Evolutionary conservation across 2,329 filamentous ascomycete species (phyloP), one percentile per base, ranked within the genome.

Genomic region (Ophiostoma himal-ulmi): DNA sequence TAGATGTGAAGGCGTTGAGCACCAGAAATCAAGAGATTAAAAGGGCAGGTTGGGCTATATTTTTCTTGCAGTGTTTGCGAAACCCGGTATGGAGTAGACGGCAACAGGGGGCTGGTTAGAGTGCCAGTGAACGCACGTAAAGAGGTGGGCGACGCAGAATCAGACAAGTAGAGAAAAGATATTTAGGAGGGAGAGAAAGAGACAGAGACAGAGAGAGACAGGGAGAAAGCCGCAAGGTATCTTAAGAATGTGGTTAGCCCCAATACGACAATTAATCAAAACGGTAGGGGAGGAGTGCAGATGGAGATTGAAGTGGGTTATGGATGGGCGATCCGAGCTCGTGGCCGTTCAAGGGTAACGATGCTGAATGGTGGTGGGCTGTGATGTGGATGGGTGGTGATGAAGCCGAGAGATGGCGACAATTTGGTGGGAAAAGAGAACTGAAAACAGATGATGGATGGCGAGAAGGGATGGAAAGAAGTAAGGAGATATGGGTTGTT

Each of bases 401-500:
- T 65, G 36, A 39, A 39, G 34, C 36, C 20, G 20, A 26, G 22
- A 22, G 20, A 11, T 65, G 62, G 20, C 20, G 36, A 39, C 8
- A 26, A 8, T 65, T 65, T 65, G 62, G n/a, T 44, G 65, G 39
- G 37, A 67, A 14, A 39, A 22, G 37, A 30, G 36, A 30, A 48
- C 48, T 17, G 11, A 22, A n/a, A 22, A 11, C 14, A 44, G 39
- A 26, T 26, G 36, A 64, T 26, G 64, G 57, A 64, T n/a, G 64
- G 64, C n/a, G 64, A 66, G 64, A 68, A 68, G 39, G 52, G 36
- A 26, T 20, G 37, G 17, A 68, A 54, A 71, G 52, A 60, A 60
- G 57, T 34, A 39, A 20, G 20, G 14, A 65, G 34, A 66, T 20
- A n/a, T 8, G 30, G 39, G n/a, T 22, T 6, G 52, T 13, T 10